Conservation (phyloP, 495 filamentous ascomycete species). For the Penicillium desertorum region DNA sequence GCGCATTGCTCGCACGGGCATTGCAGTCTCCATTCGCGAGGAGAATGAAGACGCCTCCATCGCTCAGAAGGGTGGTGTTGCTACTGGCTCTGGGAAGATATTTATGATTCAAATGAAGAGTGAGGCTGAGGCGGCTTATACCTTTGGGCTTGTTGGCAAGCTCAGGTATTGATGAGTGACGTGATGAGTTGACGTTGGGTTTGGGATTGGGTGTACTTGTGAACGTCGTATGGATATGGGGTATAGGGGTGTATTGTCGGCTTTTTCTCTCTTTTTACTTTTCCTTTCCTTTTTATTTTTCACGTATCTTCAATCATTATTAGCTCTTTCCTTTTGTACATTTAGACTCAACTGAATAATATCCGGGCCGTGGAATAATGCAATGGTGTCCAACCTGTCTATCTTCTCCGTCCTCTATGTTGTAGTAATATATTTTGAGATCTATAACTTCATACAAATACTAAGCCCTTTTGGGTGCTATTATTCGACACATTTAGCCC, state of each 20-base stretch:
- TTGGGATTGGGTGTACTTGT: background rate
- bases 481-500: background rate
- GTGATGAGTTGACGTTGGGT: background rate
- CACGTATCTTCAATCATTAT: constrained; percentile 9
- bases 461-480: too few species aligned
- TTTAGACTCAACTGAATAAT: constrained; percentile 12
- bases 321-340: constrained; percentile 17
- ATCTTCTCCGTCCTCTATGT: background rate
- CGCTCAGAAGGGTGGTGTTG: constrained; percentile 68
- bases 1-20: constrained; percentile 75
- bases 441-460: too few species aligned
- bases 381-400: background rate
- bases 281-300: constrained; percentile 7
- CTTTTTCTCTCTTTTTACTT: constrained; percentile 5
- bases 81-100: constrained; percentile 64
- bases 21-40: constrained; percentile 85
- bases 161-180: constrained; percentile 47
- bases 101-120: constrained; percentile 83
- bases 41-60: constrained; percentile 70
- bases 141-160: constrained; percentile 61
- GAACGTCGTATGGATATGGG: constrained; percentile 11
- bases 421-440: background rate
- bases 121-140: constrained; percentile 60
- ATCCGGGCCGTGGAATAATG: constrained; percentile 4
- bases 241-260: constrained; percentile 9